These are phyloP conservation scores for Forsythia viridissima DNA, from an alignment of 257 asterid genomes.

Conservation along the genomic window DNA sequence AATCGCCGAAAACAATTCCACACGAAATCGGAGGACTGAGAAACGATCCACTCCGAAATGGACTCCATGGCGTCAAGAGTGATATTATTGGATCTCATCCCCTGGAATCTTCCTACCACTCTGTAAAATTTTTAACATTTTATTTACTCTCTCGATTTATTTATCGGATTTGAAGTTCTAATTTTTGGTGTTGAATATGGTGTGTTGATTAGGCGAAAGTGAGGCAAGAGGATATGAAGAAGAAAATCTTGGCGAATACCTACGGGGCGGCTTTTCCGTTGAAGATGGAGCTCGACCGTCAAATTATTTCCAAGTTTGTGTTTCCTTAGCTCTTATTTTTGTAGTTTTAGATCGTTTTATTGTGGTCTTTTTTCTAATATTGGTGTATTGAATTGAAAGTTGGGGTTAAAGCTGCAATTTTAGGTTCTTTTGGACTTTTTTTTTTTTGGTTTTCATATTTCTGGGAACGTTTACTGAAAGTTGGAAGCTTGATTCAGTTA, in stretches of 20 bases:
- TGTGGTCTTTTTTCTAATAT: slow-evolving; percentile 16
- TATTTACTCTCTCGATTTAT: neutral
- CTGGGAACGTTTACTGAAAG: neutral
- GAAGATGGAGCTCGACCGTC: slow-evolving; percentile 76
- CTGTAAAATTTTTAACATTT: slow-evolving; percentile 39
- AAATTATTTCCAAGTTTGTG: slow-evolving; percentile 64
- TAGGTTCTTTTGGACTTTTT: neutral
- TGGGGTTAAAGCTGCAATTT: slow-evolving; percentile 24
- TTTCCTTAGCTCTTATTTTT: neutral
- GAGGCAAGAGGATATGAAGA: slow-evolving; percentile 50
- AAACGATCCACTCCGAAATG: slow-evolving; percentile 57
- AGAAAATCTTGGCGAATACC: slow-evolving; percentile 44
- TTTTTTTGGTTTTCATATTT: slow-evolving; percentile 16
- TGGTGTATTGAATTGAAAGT: slow-evolving; percentile 8
- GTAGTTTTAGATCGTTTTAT: neutral
- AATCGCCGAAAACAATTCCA: slow-evolving; percentile 50
- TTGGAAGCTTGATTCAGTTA: neutral
- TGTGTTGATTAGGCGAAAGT: slow-evolving; percentile 47
- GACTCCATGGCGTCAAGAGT: slow-evolving; percentile 87
- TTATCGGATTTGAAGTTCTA: neutral
- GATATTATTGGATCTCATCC: slow-evolving; percentile 85
- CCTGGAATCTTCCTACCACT: slow-evolving; percentile 61
- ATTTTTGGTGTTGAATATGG: neutral
- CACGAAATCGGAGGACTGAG: slow-evolving; percentile 35
- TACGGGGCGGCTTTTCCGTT: slow-evolving; percentile 73